Evolutionary conservation across 495 filamentous ascomycete genomes (phyloP).

Genomic region (Usnea hakonensis): DNA sequence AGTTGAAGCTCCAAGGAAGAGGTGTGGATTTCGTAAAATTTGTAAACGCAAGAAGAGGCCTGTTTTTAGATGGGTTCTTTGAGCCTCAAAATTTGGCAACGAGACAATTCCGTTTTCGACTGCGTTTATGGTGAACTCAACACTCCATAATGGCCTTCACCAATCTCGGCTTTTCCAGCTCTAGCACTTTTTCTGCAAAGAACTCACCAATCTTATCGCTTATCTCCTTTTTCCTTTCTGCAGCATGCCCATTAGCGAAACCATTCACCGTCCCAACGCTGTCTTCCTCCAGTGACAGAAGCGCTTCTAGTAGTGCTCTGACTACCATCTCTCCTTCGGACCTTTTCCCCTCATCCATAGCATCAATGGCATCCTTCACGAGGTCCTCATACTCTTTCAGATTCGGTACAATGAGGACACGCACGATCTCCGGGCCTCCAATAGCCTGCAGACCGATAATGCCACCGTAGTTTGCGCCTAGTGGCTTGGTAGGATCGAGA

Average conservation of each 20-base stretch:
- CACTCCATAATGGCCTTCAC: conserved; percentile 46
- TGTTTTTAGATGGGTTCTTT: background rate
- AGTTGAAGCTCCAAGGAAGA: too few species aligned
- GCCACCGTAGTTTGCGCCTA: conserved; percentile 79
- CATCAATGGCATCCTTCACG: conserved; percentile 56
- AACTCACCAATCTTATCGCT: conserved; percentile 52
- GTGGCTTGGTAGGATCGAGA: conserved; percentile 71
- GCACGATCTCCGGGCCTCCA: conserved; percentile 71
- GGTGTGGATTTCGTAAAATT: background rate
- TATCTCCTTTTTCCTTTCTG: conserved; percentile 49
- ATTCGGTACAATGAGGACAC: conserved; percentile 72
- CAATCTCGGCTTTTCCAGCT: conserved; percentile 43
- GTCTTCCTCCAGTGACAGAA: conserved; percentile 41
- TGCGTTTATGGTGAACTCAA: background rate
- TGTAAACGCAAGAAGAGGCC: too few species aligned
- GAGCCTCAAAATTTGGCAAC: background rate
- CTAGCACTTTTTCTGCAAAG: conserved; percentile 45
- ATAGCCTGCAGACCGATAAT: conserved; percentile 67
- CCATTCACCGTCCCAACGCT: conserved; percentile 37
- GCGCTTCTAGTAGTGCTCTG: conserved; percentile 50
- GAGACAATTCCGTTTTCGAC: background rate
- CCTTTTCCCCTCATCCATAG: conserved; percentile 34
- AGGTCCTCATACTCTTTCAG: conserved; percentile 67
- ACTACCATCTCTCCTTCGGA: conserved; percentile 58
- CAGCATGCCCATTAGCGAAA: conserved; percentile 37